Base-by-base conservation (phyloP, 768 basidiomycete genomes). In the Cystobasidiopsis lactophilus region DNA sequence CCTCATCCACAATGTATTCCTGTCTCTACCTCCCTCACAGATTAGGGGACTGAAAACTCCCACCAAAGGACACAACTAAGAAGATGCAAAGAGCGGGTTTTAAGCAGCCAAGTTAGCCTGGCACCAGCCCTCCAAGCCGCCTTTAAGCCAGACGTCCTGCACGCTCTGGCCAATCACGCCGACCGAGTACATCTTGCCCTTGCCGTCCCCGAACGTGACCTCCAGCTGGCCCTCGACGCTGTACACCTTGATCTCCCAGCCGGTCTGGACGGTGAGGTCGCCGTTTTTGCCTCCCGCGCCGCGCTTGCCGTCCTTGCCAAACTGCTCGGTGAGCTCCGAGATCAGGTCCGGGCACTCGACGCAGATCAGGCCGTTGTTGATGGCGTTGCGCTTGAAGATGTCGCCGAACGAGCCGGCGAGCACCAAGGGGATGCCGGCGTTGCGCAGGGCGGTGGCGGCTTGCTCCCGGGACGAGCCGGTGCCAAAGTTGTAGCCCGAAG, bases 361-460 rank as follows among this genome's bases (percentile, higher is more conserved):
- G 64, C 93, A 93, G 48, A 98, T 84, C 5, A 98, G 73, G 10
- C 88, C 91, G 64, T 98, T 96, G 70, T 98, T 98, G 70, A 96
- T 96, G 18, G 86, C 82, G 66, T 98, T 98, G 30, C 93, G 78
- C 71, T 96, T 95, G 75, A 93, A 98, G 63, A 96, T 96, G 66
- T 98, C 93, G 10, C 93, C 91, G 60, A 98, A 98, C 29, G 88
- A 93, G 31, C 89, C 93, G n/a, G 86, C 86, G 53, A 98, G 74
- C 52, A 98, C 86, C 47, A 93, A 71, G 3, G 86, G 85, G 3
- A 98, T 69, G 16, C 93, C 91, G 0, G 91, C 84, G 5, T 88
- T 76, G 65, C 88, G 86, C 57, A 98, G 78, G 1, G 93, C 91
- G 0, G 93, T 98, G 16, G 93, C 93, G 2, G 93, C 93, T 65